Base-by-base conservation (phyloP, 2,329 filamentous ascomycete genomes). In the Aspergillus quadricinctus region DNA sequence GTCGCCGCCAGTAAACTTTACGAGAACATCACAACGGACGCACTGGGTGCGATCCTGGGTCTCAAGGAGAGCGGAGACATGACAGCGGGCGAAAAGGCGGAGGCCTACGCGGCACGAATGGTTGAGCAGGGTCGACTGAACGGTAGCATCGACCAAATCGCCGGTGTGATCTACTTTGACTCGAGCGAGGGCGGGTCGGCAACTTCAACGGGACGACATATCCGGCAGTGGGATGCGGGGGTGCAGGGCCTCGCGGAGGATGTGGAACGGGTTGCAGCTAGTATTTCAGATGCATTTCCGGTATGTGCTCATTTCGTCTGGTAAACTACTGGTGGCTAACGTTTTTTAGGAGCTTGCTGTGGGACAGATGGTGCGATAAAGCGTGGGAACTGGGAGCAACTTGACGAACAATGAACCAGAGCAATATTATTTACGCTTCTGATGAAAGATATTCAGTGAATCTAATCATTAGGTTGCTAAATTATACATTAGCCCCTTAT, bases 111-210 rank as follows among this genome's bases (percentile, higher is more conserved):
- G 11, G 92, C 93, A 4, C 83, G 86, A 65, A 99, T 99, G 94
- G 90, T 99, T 66, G 92, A 97, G 78, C 92, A 97, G 74, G 92
- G 90, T 9, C 86, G 94, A 31, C 76, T 99, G 52, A 84, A 88
- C 3, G 94, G 93, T 7, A 86, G 88, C 56, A 97, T 99, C 67
- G 93, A 99, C 74, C 94, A 99, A 78, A 92, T 99, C 56, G 90
- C 92, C 55, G 83, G 88, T 14, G 78, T 92, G 10, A 92, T 99
- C 57, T 92, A 87, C 77, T 99, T 99, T 70, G 90, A 94, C 37
- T 74, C 80, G 75, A 68, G 87, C 70, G 86, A 86, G 67, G 84
- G 85, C 55, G 89, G 84, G 11, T 46, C 43, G 53, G 89, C 84
- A 57, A 82, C 84, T n/a, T 80, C 84, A 28, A 84, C 86, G 2